Evolutionary conservation across 192 early-diverging fungal genomes (phyloP).

Genomic region (Backusella sp.): DNA sequence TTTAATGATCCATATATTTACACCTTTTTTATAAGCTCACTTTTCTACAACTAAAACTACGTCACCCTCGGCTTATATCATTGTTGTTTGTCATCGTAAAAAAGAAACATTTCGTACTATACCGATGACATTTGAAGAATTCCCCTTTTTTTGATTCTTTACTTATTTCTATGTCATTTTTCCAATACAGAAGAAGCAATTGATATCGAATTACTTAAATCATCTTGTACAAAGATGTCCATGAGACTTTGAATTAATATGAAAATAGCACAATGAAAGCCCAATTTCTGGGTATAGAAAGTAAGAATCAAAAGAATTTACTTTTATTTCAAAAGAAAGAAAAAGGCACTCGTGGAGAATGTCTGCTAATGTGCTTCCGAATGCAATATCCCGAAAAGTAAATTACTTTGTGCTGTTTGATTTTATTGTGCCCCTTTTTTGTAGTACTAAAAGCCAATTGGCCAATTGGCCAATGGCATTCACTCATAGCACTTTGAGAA

Average conservation of each 20-base stretch:
- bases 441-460: too few relatives aligned
- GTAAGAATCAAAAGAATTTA: not conserved
- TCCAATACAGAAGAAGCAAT: not conserved
- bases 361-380: too few relatives aligned
- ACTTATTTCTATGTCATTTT: not conserved
- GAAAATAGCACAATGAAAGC: not conserved
- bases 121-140: not conserved
- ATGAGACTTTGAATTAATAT: not conserved
- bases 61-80: not conserved
- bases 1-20: not conserved
- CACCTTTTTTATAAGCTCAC: not conserved
- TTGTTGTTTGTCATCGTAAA: not conserved
- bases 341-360: too few relatives aligned
- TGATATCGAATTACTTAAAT: not conserved
- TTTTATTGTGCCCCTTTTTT: too few relatives aligned
- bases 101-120: not conserved
- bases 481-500: too few relatives aligned
- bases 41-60: not conserved
- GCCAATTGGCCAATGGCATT: too few relatives aligned
- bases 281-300: not conserved
- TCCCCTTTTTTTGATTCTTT: not conserved
- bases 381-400: too few relatives aligned
- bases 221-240: too few relatives aligned
- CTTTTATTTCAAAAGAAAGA: too few relatives aligned
- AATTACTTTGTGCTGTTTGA: too few relatives aligned